A percentile compares a stretch with the other conserved stretches of the same genome.
These are phyloP conservation scores for Penicillium corylophilum DNA, from an alignment of 2,329 filamentous ascomycete species.

Conservation along the genomic window DNA sequence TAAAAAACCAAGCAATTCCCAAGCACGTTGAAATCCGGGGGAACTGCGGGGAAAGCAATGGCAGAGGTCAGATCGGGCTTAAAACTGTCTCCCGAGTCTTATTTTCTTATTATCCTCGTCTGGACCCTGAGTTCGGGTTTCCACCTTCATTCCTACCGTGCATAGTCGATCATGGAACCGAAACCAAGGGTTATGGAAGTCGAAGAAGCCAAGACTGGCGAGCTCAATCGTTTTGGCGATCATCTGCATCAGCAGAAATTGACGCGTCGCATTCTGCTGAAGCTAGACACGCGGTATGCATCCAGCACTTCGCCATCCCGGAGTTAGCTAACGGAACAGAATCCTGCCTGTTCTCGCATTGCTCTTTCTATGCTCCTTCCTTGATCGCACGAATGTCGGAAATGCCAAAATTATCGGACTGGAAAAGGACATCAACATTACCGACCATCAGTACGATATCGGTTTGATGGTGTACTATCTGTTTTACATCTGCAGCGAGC, in stretches of 20 bases:
- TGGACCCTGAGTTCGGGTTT: neutral
- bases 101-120: neutral
- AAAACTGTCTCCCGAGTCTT: constrained; percentile 11
- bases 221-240: constrained; percentile 15
- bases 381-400: constrained; percentile 71
- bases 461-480: constrained; percentile 66
- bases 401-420: constrained; percentile 67
- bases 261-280: constrained; percentile 50
- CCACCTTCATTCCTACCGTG: neutral
- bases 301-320: neutral
- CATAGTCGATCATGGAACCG: constrained; percentile 17
- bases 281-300: constrained; percentile 31
- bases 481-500: constrained; percentile 58
- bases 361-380: constrained; percentile 64
- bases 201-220: constrained; percentile 21
- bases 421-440: constrained; percentile 58
- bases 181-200: constrained; percentile 21
- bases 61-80: neutral
- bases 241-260: constrained; percentile 27
- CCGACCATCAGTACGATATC: constrained; percentile 62
- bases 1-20: neutral
- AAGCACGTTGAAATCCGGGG: constrained; percentile 1
- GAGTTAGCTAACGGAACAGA: constrained; percentile 34
- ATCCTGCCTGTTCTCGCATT: constrained; percentile 64
- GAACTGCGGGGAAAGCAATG: constrained; percentile 8